Percentiles rank a stretch among this genome's conserved stretches.
Conservation (phyloP, 768 basidiomycete genomes). For the Boletus huronensis region DNA sequence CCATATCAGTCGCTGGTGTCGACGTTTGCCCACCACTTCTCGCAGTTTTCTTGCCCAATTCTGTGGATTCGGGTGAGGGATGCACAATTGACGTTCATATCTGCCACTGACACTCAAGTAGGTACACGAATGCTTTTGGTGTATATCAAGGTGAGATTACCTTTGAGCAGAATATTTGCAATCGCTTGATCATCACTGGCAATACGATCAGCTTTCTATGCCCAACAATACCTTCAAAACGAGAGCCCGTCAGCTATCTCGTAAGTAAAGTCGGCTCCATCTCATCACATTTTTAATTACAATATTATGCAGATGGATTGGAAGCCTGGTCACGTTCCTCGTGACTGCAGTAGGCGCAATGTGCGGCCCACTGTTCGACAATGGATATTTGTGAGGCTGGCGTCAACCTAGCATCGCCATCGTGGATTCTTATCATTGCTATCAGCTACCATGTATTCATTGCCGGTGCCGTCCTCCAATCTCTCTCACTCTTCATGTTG, state of each 20-base stretch:
- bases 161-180: background rate
- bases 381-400: constrained; percentile 27
- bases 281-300: background rate
- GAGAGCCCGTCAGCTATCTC: constrained; percentile 25
- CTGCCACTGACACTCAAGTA: background rate
- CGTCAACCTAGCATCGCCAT: too few relatives aligned
- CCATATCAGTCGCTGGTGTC: background rate
- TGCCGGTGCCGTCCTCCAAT: constrained; percentile 25
- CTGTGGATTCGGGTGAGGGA: constrained; percentile 24
- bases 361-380: constrained; percentile 25
- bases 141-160: constrained; percentile 25
- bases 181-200: background rate
- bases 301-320: constrained; percentile 26
- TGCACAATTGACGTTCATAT: accelerated
- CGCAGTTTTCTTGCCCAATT: constrained; percentile 27
- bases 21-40: background rate
- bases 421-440: background rate
- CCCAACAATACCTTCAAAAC: constrained; percentile 16
- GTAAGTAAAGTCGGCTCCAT: constrained; percentile 4
- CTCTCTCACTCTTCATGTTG: constrained; percentile 36
- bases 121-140: constrained; percentile 23
- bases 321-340: constrained; percentile 19
- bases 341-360: constrained; percentile 19
- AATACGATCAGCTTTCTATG: constrained; percentile 19
- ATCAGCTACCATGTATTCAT: constrained; percentile 18